These are phyloP conservation scores for Podospora pseudopauciseta DNA, from an alignment of 495 filamentous ascomycete genomes.

Conservation along the genomic window DNA sequence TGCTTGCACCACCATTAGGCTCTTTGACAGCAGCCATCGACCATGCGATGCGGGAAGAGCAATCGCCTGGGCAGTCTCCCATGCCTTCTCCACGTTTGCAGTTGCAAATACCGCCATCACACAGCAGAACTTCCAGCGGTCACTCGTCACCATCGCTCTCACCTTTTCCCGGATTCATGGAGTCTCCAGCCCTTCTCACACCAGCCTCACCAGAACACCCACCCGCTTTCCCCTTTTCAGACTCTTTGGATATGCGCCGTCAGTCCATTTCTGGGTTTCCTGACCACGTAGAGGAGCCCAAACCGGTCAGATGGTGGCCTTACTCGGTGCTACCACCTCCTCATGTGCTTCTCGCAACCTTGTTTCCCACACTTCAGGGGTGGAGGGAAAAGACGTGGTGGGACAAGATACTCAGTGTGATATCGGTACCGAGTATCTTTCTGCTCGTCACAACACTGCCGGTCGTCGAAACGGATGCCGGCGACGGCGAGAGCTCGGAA, in stretches of 20 bases:
- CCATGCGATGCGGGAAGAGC: constrained; percentile 2
- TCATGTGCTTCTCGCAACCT: constrained; percentile 61
- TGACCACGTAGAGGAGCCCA: constrained; percentile 46
- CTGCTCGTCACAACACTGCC: constrained; percentile 89
- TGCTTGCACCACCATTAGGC: constrained; percentile 29
- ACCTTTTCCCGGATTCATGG: constrained; percentile 41
- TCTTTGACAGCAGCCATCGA: constrained; percentile 1
- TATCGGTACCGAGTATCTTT: constrained; percentile 86
- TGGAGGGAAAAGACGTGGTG: constrained; percentile 74
- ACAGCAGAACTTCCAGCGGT: constrained; percentile 52
- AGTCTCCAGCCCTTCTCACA: constrained; percentile 42
- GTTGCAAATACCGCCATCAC: constrained; percentile 35
- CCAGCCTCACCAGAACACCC: constrained; percentile 44
- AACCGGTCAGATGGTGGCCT: constrained; percentile 66
- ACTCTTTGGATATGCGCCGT: constrained; percentile 14
- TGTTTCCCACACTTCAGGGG: constrained; percentile 82
- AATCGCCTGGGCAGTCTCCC: constrained; percentile 2
- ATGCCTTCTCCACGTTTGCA: constrained; percentile 6
- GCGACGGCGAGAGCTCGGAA: constrained; percentile 51
- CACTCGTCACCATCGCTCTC: constrained; percentile 43
- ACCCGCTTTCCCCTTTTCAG: constrained; percentile 37
- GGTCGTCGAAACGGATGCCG: constrained; percentile 64
- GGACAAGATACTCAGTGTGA: constrained; percentile 72
- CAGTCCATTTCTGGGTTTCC: constrained; percentile 33
- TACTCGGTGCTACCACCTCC: constrained; percentile 67